A percentile compares a stretch with the other conserved stretches of the same genome.
These are phyloP conservation scores for Macadamia integrifolia DNA, from an alignment of 164 flowering plant genomes.

Conservation along the genomic window DNA sequence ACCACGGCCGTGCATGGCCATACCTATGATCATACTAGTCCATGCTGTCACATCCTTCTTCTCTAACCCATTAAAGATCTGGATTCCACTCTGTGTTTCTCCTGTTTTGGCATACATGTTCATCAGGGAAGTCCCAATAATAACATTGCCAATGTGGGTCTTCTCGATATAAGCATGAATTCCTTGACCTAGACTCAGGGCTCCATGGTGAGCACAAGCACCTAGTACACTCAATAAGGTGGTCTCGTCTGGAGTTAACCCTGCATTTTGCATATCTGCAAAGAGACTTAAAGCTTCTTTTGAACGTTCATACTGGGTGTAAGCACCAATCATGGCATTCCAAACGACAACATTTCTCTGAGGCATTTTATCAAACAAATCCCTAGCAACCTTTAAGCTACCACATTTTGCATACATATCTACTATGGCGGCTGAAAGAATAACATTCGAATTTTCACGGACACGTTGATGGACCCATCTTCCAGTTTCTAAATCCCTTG, in stretches of 20 bases:
- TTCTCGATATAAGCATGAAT: conserved; percentile 22
- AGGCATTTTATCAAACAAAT: conserved; percentile 19
- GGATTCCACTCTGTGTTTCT: conserved; percentile 18
- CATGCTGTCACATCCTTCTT: conserved; percentile 24
- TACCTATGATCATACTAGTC: conserved; percentile 32
- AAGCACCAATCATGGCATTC: conserved; percentile 28
- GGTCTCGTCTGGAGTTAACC: conserved; percentile 19
- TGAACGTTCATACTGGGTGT: conserved; percentile 19
- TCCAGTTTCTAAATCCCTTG: conserved; percentile 25
- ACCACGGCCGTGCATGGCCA: conserved; percentile 27
- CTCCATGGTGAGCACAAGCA: conserved; percentile 23
- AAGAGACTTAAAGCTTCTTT: conserved; percentile 20
- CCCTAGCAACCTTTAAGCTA: conserved; percentile 17
- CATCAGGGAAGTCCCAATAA: conserved; percentile 18
- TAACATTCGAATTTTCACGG: conserved; percentile 7
- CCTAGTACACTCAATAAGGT: conserved; percentile 22
- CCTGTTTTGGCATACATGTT: conserved; percentile 32
- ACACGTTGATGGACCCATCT: conserved; percentile 15
- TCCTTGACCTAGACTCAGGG: conserved; percentile 17
- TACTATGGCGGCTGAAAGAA: conserved; percentile 22
- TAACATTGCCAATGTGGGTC: conserved; percentile 9
- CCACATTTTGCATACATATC: conserved; percentile 34
- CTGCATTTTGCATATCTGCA: conserved; percentile 12
- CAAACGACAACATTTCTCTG: conserved; percentile 23
- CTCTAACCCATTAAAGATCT: conserved; percentile 14